Evolutionary conservation across 768 basidiomycete species (phyloP).

Genomic region (Auricularia sp.): DNA sequence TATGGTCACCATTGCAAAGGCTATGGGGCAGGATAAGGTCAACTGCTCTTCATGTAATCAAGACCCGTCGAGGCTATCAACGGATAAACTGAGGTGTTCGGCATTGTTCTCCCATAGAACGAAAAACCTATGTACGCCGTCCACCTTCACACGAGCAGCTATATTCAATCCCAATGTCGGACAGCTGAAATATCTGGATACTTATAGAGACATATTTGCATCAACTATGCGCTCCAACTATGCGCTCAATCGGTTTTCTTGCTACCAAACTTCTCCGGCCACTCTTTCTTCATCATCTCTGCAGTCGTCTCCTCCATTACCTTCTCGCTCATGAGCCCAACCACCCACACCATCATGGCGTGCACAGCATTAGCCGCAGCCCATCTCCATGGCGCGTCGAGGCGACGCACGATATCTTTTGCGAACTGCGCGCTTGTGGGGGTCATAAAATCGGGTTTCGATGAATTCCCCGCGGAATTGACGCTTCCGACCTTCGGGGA

Average conservation of each 20-base stretch:
- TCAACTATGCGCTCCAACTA: no score
- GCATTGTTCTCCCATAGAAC: no score
- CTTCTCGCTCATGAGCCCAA: background rate
- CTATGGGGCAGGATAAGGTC: constrained; percentile 6
- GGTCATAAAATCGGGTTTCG: background rate
- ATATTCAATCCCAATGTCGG: no score
- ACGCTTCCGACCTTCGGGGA: background rate
- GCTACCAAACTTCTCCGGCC: background rate
- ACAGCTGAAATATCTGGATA: no score
- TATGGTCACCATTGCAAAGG: background rate
- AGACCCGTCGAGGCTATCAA: no score
- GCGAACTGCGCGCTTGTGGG: background rate
- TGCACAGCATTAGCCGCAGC: background rate
- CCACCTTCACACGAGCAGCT: no score
- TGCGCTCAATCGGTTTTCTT: background rate
- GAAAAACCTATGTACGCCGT: no score
- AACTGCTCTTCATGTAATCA: constrained; percentile 6
- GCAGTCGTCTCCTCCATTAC: background rate
- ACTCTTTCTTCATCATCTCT: background rate
- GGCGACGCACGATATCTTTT: background rate
- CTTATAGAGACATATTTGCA: no score
- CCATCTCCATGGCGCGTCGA: background rate
- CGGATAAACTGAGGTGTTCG: no score
- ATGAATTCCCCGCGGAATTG: background rate
- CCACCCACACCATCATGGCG: background rate